Base-by-base conservation (phyloP, 2,329 filamentous ascomycete species). In the Trichoderma asperellum region DNA sequence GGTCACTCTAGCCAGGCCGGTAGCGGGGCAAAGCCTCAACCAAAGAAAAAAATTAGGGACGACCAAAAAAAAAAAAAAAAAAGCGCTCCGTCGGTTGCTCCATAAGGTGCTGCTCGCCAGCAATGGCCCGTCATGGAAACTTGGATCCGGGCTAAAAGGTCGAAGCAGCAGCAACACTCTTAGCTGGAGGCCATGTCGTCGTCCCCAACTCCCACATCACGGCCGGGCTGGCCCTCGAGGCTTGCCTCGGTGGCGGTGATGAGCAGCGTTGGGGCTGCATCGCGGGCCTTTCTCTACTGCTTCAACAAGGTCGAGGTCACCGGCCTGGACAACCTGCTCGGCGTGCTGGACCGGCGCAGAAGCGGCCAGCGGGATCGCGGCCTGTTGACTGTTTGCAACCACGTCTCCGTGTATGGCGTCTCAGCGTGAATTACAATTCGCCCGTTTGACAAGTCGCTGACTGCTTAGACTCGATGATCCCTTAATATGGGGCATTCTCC, bases 401-500 rank as follows among this genome's bases (percentile, higher is more conserved):
- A 83, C 70, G 78, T 82, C 63, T 79, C 77, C 24, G 80, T 82
- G 81, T 82, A 69, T 60, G 72, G 47, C 12, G 35, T 32, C 43
- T 35, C 58, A 40, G 27, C 11, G 14, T 32, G 14, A 18, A 43
- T n/a, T 11, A 16, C 59, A 37, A 65, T 27, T 12, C 21, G 16
- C 49, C 8, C 12, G 63, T 37, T 64, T 21, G 8, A 49, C 57
- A 34, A 24, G n/a, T 40, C 71, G 58, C 61, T 65, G 21, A 70
- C 49, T 61, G 27, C 32, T 40, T 78, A 97, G 95, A 70, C 83
- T 98, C 74, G 96, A 99, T 81, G 96, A 99, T 81, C 96, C 96
- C 32, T 82, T 98, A 70, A 89, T 97, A 74, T 99, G 95, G 95
- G 96, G 95, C 21, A 88, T 93, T 43, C 83, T 99, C 4, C 96